phyloP scores from a whole-genome alignment of 306 rosid genomes.

The Dryas drummondii region DNA sequence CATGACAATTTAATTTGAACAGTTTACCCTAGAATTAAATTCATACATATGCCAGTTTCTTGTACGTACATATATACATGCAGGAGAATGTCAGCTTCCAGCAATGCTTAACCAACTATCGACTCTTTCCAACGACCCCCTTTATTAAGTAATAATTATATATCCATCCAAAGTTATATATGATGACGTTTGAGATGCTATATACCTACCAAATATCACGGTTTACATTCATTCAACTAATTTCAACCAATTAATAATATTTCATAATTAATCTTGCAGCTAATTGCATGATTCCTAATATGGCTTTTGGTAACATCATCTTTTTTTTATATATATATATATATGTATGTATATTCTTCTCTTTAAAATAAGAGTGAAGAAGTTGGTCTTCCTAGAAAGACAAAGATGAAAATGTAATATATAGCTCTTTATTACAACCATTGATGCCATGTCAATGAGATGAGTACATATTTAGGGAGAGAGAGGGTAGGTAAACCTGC shows the following conservation, averaged over 20 bases:
- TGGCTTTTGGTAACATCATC: not conserved
- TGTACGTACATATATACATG: not conserved
- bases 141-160: slow-evolving; percentile 1
- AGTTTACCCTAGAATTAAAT: too few relatives aligned
- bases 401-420: not conserved
- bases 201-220: slow-evolving; percentile 9
- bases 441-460: too few relatives aligned
- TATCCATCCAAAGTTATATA: not conserved
- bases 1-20: too few relatives aligned
- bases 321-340: not conserved
- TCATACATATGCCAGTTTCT: too few relatives aligned
- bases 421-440: not conserved
- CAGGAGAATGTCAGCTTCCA: not conserved
- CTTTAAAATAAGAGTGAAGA: not conserved
- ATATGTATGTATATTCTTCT: not conserved
- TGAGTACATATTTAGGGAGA: too few relatives aligned
- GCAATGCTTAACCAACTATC: slow-evolving; percentile 9
- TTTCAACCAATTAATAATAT: not conserved
- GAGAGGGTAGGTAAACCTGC: too few relatives aligned
- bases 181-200: not conserved
- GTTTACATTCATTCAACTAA: not conserved
- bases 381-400: not conserved
- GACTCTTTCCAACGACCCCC: slow-evolving; percentile 5
- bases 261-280: not conserved
- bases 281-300: not conserved